Evolutionary conservation across 2,329 filamentous ascomycete genomes (phyloP).

Genomic region (Amauroascus verrucosus): DNA sequence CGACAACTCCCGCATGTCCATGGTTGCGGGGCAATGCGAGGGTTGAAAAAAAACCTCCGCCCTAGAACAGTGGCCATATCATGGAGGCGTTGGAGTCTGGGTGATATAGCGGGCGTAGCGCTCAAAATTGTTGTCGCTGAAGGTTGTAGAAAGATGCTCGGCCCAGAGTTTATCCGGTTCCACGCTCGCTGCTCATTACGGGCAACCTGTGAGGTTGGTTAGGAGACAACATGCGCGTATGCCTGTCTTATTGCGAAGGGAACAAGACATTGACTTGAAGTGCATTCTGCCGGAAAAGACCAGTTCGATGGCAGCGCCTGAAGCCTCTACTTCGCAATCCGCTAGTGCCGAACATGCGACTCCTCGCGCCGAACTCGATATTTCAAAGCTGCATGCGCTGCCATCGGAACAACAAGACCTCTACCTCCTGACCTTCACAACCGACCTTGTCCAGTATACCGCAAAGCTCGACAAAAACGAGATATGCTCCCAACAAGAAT

Average conservation of each 20-base stretch:
- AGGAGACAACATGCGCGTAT: background rate
- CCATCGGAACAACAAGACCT: conserved; percentile 93
- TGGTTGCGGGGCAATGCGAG: conserved; percentile 5
- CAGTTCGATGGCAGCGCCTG: conserved; percentile 32
- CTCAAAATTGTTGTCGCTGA: background rate
- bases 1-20: conserved; percentile 29
- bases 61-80: conserved; percentile 14
- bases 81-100: background rate
- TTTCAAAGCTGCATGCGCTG: conserved; percentile 77
- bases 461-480: conserved; percentile 61
- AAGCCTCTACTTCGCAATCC: conserved; percentile 24
- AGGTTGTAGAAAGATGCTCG: background rate
- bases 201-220: background rate
- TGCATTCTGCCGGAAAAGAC: conserved; percentile 1
- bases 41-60: background rate
- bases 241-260: background rate
- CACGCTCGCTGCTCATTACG: background rate
- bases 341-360: conserved; percentile 29
- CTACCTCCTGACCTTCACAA: conserved; percentile 80
- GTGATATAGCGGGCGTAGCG: background rate
- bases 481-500: conserved; percentile 78
- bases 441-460: conserved; percentile 72
- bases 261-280: background rate
- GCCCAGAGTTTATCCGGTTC: conserved; percentile 10
- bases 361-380: conserved; percentile 59